Percentiles rank a stretch among this genome's conserved stretches.
These are phyloP conservation scores for Arabidopsis hybrid DNA, from an alignment of 441 rosid genomes.

Conservation along the genomic window DNA sequence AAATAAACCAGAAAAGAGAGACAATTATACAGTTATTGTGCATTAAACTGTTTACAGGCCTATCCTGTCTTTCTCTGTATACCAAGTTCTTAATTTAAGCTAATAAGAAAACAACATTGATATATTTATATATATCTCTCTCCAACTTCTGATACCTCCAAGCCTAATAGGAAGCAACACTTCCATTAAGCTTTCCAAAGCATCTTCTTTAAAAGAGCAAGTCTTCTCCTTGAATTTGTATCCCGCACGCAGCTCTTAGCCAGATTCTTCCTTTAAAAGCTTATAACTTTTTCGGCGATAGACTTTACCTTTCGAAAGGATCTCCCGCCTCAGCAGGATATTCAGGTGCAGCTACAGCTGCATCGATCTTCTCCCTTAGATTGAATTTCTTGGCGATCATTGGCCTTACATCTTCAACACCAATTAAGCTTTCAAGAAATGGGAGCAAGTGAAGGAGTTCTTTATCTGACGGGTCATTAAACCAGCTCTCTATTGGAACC, in stretches of 20 bases:
- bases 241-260: slow-evolving; percentile 6
- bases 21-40: slow-evolving; percentile 37
- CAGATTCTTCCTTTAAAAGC: slow-evolving; percentile 23
- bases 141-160: slow-evolving; percentile 23
- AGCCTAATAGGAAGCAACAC: slow-evolving; percentile 10
- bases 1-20: slow-evolving; percentile 12
- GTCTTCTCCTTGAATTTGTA: slow-evolving; percentile 24
- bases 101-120: slow-evolving; percentile 42
- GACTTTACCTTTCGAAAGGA: slow-evolving; percentile 63
- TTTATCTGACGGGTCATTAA: slow-evolving; percentile 78
- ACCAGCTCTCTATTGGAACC: slow-evolving; percentile 98
- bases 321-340: slow-evolving; percentile 60
- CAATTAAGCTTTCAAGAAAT: slow-evolving; percentile 87
- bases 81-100: slow-evolving; percentile 37
- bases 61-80: slow-evolving; percentile 35
- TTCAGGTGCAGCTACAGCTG: slow-evolving; percentile 55
- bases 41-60: slow-evolving; percentile 35
- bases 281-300: not conserved
- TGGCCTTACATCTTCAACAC: slow-evolving; percentile 91
- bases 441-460: slow-evolving; percentile 85
- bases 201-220: slow-evolving; percentile 19
- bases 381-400: slow-evolving; percentile 78
- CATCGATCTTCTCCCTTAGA: slow-evolving; percentile 74
- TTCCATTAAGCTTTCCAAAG: slow-evolving; percentile 25
- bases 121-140: slow-evolving; percentile 21